phyloP scores from a whole-genome alignment of 306 rosid genomes.

The Coriaria nepalensis region DNA sequence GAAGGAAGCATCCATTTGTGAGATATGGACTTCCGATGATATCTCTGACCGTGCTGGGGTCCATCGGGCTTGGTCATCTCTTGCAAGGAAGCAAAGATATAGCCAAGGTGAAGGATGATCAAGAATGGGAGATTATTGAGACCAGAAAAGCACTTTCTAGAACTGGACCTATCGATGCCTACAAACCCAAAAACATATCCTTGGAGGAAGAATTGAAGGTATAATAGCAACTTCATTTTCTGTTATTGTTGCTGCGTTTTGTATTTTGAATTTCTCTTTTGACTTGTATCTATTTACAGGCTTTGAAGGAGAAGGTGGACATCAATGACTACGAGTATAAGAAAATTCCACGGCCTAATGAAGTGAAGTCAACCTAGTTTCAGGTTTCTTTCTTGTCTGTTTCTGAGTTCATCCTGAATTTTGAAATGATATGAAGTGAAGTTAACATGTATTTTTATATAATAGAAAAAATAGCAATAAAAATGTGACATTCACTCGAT shows the following conservation, averaged over 20 bases:
- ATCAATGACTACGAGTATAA: slow-evolving; percentile 54
- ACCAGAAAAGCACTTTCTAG: slow-evolving; percentile 62
- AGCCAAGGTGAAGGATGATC: slow-evolving; percentile 77
- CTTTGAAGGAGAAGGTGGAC: slow-evolving; percentile 64
- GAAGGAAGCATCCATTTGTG: slow-evolving; percentile 61
- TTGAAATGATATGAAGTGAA: too few relatives aligned
- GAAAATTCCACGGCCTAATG: slow-evolving; percentile 57
- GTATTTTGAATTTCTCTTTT: too few relatives aligned
- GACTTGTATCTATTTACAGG: slow-evolving; percentile 16
- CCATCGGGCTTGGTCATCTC: slow-evolving; percentile 79
- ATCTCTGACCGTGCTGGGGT: slow-evolving; percentile 71
- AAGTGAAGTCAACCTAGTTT: slow-evolving; percentile 28
- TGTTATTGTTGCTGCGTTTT: background rate
- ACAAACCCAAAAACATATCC: slow-evolving; percentile 56
- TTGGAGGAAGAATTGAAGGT: slow-evolving; percentile 74
- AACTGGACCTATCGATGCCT: slow-evolving; percentile 57
- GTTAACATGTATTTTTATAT: too few relatives aligned
- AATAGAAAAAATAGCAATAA: too few relatives aligned
- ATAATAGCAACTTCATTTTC: slow-evolving; percentile 1
- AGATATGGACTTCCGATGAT: slow-evolving; percentile 91
- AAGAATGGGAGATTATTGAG: slow-evolving; percentile 80
- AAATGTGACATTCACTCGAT: too few relatives aligned
- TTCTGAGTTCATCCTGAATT: too few relatives aligned
- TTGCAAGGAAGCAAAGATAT: slow-evolving; percentile 85
- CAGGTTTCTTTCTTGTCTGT: too few relatives aligned